Evolutionary conservation across 306 rosid species (phyloP), one percentile per base, ranked within the genome.

Genomic region (Hippophae rhamnoides): DNA sequence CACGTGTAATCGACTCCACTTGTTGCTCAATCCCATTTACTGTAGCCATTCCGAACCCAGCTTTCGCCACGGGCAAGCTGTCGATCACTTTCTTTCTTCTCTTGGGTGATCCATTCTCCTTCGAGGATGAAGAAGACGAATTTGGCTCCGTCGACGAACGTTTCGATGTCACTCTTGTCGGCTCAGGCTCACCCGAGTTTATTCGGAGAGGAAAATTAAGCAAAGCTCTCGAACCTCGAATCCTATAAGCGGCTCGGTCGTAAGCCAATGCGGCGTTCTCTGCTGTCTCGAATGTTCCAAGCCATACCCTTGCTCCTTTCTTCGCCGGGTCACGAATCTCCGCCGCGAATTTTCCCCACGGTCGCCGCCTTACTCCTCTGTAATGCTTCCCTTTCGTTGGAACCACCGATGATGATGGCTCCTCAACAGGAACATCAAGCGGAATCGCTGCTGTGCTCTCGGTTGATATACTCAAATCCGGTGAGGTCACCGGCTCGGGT

Each of bases 341-440:
- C 43, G 98, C 98, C 47, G 95, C 98, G 68, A 79, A 92, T 58
- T 92, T 92, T 6, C 98, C 98, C 98, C 98, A 92, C 12, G 98
- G 98, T 63, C 98, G 74, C 11, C 72, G 95, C 65, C 98, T 31
- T 13, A 92, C 98, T 3, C 98, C 98, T 44, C 98, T 76, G 70
- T 81, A 92, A 57, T 92, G 98, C 77, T 83, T 92, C 63, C 82
- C 87, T 76, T 85, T 82, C 26, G 69, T 42, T 44, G 84, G 82
- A n/a, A 52, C 84, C 61, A 47, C 82, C 11, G 61, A 44, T 7
- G 86, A 74, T 40, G 40, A 46, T 25, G 56, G 13, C 1, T 46
- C n/a, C 42, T 8, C 62, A 6, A 48, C 44, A 23, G 71, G 46
- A 0, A 9, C 6, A 13, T 43, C 65, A 9, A 46, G 12, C 41